A percentile compares a stretch with the other conserved stretches of the same genome.
Conservation (phyloP, 495 filamentous ascomycete species). For the Cryomyces minteri region DNA sequence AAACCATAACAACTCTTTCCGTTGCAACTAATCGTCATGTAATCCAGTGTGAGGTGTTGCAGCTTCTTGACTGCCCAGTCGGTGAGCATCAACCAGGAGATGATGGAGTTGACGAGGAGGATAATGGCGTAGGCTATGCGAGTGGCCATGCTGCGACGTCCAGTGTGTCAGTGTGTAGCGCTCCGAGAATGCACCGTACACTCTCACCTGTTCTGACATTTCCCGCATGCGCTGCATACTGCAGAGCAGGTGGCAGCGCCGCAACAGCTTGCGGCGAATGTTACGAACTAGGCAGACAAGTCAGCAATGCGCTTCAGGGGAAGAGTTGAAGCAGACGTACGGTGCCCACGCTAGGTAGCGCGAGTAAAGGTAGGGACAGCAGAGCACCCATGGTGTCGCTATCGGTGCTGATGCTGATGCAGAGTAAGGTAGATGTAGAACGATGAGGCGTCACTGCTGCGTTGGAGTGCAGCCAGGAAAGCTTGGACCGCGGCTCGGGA, state of each 20-base stretch:
- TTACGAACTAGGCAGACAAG: constrained; percentile 39
- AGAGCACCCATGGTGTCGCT: constrained; percentile 61
- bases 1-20: constrained; percentile 88
- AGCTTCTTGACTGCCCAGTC: constrained; percentile 96
- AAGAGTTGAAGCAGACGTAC: constrained; percentile 32
- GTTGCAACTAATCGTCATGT: constrained; percentile 81
- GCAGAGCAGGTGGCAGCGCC: constrained; percentile 90
- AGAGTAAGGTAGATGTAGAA: too few species aligned
- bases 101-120: constrained; percentile 85
- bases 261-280: constrained; percentile 71
- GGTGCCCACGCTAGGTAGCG: constrained; percentile 67
- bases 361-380: constrained; percentile 75
- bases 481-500: too few species aligned
- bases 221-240: constrained; percentile 85
- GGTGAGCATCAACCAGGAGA: constrained; percentile 98
- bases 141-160: constrained; percentile 61
- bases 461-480: too few species aligned
- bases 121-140: constrained; percentile 95
- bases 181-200: constrained; percentile 19
- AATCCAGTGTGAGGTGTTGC: constrained; percentile 77
- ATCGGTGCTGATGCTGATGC: constrained; percentile 2
- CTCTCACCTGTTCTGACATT: constrained; percentile 70
- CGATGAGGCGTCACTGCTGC: too few species aligned
- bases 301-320: not conserved
- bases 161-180: not conserved